Evolutionary conservation across 2,329 filamentous ascomycete species (phyloP), one percentile per base, ranked within the genome.

Genomic region (Coccinonectria pachysandricola): DNA sequence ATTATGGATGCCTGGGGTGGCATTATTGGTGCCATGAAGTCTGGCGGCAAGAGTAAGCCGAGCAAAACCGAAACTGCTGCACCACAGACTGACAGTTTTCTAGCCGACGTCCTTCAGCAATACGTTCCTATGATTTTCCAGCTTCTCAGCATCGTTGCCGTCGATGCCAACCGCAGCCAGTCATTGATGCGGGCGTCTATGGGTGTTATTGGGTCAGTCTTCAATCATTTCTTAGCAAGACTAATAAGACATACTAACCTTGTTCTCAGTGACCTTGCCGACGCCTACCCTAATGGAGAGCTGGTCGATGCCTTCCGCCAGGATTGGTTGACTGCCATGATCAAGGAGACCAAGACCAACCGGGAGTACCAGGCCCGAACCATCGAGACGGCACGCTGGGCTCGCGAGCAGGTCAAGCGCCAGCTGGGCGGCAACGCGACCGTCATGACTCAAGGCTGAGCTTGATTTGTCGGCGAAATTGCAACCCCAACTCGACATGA

Each of bases 1-100:
- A 96, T 98, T 42, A 94, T 96, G 79, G 91, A 98, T 66, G 91
- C 91, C 17, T 98, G 92, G 87, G 86, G 87, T 47, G 91, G 91
- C 42, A 91, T 94, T 41, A 86, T 98, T 50, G 77, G 88, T 54
- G 86, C 91, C 27, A 86, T 96, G 79, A 93, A 91, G 65, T 61
- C 69, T 26, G 83, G 79, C 48, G 65, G 64, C 48, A 88, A 88
- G 65, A 76, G 79, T 81, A 57, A 56, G 75, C 61, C n/a, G 2
- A 9, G 13, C 6, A 8, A 8, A 8, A 21, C 13, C 6, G 12
- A 19, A 19, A 12, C 12, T 21, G 8, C 19, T 19, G 10, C 5
- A 6, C 7, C 7, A 15, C 39, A 12, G n/a, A n/a, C 52, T 59
- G 42, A 57, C 43, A 21, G 26, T 8, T 9, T 11, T 39, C 18